Evolutionary conservation across 768 basidiomycete species (phyloP).

Genomic region (Amanita subjunquillea): DNA sequence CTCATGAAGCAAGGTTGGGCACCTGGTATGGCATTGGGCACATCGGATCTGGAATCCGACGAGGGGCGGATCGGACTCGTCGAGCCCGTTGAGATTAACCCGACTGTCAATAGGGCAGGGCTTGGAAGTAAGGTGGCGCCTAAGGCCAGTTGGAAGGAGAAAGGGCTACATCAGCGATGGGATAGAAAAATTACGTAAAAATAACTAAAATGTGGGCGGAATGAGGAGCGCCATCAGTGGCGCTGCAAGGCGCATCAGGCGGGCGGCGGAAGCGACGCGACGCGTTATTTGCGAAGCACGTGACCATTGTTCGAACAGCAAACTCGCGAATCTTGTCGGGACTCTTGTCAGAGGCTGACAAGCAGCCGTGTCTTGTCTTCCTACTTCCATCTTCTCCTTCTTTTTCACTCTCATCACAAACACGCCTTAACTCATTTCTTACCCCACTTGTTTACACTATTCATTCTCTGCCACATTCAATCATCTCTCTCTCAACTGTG

Average conservation of each 20-base stretch:
- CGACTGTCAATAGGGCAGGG: constrained; percentile 37
- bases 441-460: constrained; percentile 17
- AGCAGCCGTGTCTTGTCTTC: constrained; percentile 17
- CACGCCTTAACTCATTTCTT: constrained; percentile 19
- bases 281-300: constrained; percentile 25
- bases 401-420: constrained; percentile 9
- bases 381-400: constrained; percentile 18
- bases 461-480: constrained; percentile 10
- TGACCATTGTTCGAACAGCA: constrained; percentile 19
- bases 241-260: constrained; percentile 4
- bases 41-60: constrained; percentile 12
- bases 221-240: constrained; percentile 5
- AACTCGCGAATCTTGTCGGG: constrained; percentile 17
- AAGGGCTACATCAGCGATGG: constrained; percentile 24
- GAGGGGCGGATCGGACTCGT: constrained; percentile 32
- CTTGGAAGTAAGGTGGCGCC: constrained; percentile 32
- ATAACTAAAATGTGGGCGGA: neutral
- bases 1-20: constrained; percentile 71
- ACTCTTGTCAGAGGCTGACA: constrained; percentile 28
- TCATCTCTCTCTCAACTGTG: neutral
- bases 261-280: constrained; percentile 16
- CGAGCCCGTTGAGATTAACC: constrained; percentile 45
- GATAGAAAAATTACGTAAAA: neutral
- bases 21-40: constrained; percentile 51
- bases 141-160: constrained; percentile 27